phyloP scores from a whole-genome alignment of 2,329 filamentous ascomycete genomes.

The Raffaelea arxii region DNA sequence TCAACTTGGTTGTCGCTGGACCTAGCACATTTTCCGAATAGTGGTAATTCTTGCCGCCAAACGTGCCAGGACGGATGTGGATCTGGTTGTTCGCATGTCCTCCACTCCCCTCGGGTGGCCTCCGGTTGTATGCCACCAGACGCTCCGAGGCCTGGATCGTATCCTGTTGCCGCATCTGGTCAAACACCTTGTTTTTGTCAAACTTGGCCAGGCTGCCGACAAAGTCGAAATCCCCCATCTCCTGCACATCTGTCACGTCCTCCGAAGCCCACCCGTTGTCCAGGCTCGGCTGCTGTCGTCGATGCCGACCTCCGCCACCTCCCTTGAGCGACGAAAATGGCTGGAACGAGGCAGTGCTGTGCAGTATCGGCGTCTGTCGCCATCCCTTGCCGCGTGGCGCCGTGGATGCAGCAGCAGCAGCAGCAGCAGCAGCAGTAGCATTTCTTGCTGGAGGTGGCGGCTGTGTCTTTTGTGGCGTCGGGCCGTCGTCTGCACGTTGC shows the following conservation, averaged over 20 bases:
- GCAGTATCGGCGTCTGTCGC: slow-evolving; percentile 49
- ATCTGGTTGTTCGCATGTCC: too few species aligned
- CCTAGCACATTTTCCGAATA: slow-evolving; percentile 87
- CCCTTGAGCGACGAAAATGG: slow-evolving; percentile 53
- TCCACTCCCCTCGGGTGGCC: too few species aligned
- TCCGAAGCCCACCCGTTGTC: slow-evolving; percentile 92
- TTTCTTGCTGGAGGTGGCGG: too few species aligned
- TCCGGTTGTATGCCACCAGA: slow-evolving; percentile 80
- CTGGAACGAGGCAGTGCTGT: slow-evolving; percentile 53
- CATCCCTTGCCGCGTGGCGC: slow-evolving; percentile 34
- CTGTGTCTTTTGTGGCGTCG: too few species aligned
- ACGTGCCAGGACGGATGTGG: slow-evolving; percentile 57
- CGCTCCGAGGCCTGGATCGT: slow-evolving; percentile 80
- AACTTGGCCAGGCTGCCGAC: slow-evolving; percentile 84
- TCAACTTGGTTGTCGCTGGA: slow-evolving; percentile 34
- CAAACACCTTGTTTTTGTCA: slow-evolving; percentile 85
- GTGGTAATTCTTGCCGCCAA: slow-evolving; percentile 82
- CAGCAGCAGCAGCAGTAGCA: not conserved
- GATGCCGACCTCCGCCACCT: slow-evolving; percentile 34
- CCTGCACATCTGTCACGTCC: slow-evolving; percentile 88
- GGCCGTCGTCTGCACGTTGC: too few species aligned
- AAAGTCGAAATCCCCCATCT: slow-evolving; percentile 92
- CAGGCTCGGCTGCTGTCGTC: slow-evolving; percentile 22
- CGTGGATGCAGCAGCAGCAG: not conserved
- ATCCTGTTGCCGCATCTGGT: slow-evolving; percentile 83